phyloP scores from a whole-genome alignment of 2,329 filamentous ascomycete species.

The Plenodomus tracheiphilus region DNA sequence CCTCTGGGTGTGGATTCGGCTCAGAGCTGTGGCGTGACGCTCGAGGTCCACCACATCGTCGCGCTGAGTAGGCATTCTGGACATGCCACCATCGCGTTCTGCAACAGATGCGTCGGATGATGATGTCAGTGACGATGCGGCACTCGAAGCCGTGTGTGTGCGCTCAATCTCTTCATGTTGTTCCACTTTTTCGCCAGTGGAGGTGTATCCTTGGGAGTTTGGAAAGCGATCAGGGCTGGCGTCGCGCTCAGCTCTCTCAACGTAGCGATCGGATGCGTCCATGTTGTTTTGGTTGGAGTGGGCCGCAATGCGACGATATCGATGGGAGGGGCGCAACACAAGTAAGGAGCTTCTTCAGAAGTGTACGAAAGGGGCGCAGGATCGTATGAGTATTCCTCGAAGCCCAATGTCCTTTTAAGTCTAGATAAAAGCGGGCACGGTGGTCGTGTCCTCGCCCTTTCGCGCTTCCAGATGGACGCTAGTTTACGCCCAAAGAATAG shows the following conservation, averaged over 20 bases:
- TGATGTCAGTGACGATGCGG: constrained; percentile 46
- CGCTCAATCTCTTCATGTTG: constrained; percentile 56
- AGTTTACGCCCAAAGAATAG: neutral
- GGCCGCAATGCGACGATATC: constrained; percentile 3
- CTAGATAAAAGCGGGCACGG: constrained; percentile 9
- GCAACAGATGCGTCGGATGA: constrained; percentile 45
- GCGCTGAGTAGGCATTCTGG: constrained; percentile 64
- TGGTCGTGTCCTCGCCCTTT: constrained; percentile 5
- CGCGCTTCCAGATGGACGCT: neutral
- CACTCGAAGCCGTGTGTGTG: constrained; percentile 57
- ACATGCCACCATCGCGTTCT: constrained; percentile 54
- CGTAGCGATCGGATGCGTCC: constrained; percentile 59
- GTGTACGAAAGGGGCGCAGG: neutral
- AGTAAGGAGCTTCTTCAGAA: neutral
- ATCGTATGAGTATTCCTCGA: neutral
- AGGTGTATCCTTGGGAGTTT: constrained; percentile 44
- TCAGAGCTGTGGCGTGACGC: constrained; percentile 68
- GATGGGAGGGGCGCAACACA: neutral
- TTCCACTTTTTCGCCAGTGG: constrained; percentile 46
- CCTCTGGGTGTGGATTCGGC: constrained; percentile 70
- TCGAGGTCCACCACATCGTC: constrained; percentile 61
- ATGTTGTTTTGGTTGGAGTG: constrained; percentile 28
- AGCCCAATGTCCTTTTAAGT: neutral
- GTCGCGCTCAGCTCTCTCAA: constrained; percentile 59
- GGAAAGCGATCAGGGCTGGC: constrained; percentile 51